Percentiles rank a stretch among this genome's conserved stretches.
Conservation (phyloP, 2,329 filamentous ascomycete genomes). For the Samsoniella hepiali region DNA sequence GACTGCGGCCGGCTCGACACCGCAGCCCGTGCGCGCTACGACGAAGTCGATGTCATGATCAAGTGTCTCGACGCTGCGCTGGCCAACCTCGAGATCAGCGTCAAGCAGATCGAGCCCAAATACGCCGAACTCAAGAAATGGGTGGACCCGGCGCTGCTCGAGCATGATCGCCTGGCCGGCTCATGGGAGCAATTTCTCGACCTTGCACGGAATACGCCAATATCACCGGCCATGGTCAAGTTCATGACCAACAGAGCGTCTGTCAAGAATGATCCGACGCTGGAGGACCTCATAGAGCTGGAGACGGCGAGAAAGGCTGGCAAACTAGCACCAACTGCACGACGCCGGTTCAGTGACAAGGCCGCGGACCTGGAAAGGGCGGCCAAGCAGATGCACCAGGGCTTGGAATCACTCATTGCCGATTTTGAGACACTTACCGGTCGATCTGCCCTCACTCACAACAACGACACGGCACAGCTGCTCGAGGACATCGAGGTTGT, state of each 20-base stretch:
- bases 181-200: slow-evolving; percentile 68
- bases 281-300: slow-evolving; percentile 74
- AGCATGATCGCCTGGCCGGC: slow-evolving; percentile 61
- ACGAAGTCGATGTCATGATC: slow-evolving; percentile 72
- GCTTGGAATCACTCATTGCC: slow-evolving; percentile 59
- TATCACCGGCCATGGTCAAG: slow-evolving; percentile 62
- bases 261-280: slow-evolving; percentile 50
- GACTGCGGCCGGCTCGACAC: slow-evolving; percentile 65
- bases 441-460: slow-evolving; percentile 54
- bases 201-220: slow-evolving; percentile 60
- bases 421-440: slow-evolving; percentile 59
- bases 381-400: slow-evolving; percentile 57
- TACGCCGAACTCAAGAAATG: slow-evolving; percentile 68
- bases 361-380: slow-evolving; percentile 59
- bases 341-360: slow-evolving; percentile 58
- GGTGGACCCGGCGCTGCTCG: slow-evolving; percentile 63
- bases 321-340: slow-evolving; percentile 56
- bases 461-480: slow-evolving; percentile 63
- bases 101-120: slow-evolving; percentile 68
- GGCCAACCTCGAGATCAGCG: slow-evolving; percentile 75
- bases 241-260: slow-evolving; percentile 56
- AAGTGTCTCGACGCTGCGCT: slow-evolving; percentile 81
- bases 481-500: slow-evolving; percentile 83
- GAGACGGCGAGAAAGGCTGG: slow-evolving; percentile 71
- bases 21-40: slow-evolving; percentile 61